A percentile compares a stretch with the other conserved stretches of the same genome.
Evolutionary conservation across 1,284 basidiomycete species (phyloP).

Genomic region (Inonotus hispidus): DNA sequence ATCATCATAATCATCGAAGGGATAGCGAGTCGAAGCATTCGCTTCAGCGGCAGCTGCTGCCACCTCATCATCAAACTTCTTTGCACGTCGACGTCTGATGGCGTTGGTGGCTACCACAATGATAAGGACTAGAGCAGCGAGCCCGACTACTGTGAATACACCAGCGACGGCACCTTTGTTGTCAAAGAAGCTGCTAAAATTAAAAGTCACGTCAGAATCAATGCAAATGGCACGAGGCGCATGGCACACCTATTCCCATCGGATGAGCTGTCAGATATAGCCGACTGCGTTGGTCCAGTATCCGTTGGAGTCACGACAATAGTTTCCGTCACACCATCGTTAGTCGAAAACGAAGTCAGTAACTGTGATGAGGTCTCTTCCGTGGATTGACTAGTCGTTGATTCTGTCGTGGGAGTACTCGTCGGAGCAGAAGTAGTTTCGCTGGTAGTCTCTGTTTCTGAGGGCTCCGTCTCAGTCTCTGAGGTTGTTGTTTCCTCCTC

Average conservation of each 20-base stretch:
- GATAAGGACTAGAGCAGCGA: slow-evolving; percentile 47
- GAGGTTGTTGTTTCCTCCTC: neutral
- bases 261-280: neutral
- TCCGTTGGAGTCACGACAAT: slow-evolving; percentile 16
- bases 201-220: neutral
- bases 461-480: neutral
- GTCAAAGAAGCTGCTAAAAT: slow-evolving; percentile 50
- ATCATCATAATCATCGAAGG: slow-evolving; percentile 48
- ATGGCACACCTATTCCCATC: neutral
- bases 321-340: slow-evolving; percentile 11
- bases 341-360: slow-evolving; percentile 15
- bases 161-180: slow-evolving; percentile 69
- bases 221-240: neutral
- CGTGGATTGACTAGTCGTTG: neutral
- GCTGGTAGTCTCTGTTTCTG: neutral
- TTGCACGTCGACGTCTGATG: slow-evolving; percentile 56
- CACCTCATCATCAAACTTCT: slow-evolving; percentile 62
- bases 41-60: slow-evolving; percentile 58
- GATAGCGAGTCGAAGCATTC: slow-evolving; percentile 42
- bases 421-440: neutral
- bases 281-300: slow-evolving; percentile 12
- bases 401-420: neutral
- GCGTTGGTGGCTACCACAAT: slow-evolving; percentile 47
- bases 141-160: slow-evolving; percentile 61
- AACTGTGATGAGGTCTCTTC: neutral